phyloP scores from a whole-genome alignment of 305 asterid species.

The Fraxinus platypoda region DNA sequence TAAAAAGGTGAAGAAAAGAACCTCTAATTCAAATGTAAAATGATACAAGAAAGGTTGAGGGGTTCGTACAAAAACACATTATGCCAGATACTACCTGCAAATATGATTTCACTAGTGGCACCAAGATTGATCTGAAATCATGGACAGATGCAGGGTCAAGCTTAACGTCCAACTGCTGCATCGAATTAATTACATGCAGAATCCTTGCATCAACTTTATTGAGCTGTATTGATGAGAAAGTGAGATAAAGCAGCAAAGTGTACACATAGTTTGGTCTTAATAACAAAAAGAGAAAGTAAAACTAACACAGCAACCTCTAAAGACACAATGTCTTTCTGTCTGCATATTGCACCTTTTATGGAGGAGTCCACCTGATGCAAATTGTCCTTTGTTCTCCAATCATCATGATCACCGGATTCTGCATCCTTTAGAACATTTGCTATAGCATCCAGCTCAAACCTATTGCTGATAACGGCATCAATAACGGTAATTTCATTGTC shows the following conservation, averaged over 20 bases:
- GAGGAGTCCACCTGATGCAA: constrained; percentile 75
- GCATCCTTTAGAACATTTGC: constrained; percentile 81
- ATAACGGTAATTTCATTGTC: constrained; percentile 38
- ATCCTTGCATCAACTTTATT: constrained; percentile 82
- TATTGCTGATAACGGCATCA: constrained; percentile 31
- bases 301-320: constrained; percentile 56
- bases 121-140: constrained; percentile 65
- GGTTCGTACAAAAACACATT: constrained; percentile 1
- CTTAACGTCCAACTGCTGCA: constrained; percentile 73
- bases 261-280: constrained; percentile 4
- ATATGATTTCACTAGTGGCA: constrained; percentile 77
- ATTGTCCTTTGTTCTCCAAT: constrained; percentile 68
- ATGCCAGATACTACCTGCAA: constrained; percentile 54
- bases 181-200: constrained; percentile 56
- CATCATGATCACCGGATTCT: constrained; percentile 80
- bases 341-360: constrained; percentile 55
- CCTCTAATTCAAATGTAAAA: constrained; percentile 21
- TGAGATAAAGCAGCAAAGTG: constrained; percentile 24
- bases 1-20: constrained; percentile 24
- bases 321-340: background rate
- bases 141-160: constrained; percentile 62
- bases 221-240: constrained; percentile 55
- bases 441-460: constrained; percentile 81
- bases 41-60: constrained; percentile 13
- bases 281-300: constrained; percentile 16